phyloP scores from a whole-genome alignment of 75 land plant species.

The Adiantum capillusveneris region DNA sequence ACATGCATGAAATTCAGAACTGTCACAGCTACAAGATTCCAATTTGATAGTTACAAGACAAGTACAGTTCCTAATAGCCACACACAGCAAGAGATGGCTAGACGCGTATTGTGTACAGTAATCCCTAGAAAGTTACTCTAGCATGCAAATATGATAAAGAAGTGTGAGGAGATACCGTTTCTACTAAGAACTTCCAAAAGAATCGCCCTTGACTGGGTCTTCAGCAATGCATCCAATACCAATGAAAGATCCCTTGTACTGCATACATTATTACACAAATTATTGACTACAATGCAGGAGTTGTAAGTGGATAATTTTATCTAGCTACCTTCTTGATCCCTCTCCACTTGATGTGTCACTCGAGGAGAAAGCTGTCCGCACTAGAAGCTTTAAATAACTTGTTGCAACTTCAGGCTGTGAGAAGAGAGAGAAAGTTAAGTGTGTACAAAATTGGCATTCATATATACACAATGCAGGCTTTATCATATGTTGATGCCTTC shows the following conservation, averaged over 20 bases:
- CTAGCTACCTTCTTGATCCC: slow-evolving; percentile 54
- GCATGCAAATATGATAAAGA: not conserved
- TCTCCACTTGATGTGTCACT: slow-evolving; percentile 51
- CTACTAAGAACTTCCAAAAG: slow-evolving; percentile 69
- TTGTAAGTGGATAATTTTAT: not conserved
- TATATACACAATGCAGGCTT: too few species aligned
- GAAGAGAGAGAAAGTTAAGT: not conserved
- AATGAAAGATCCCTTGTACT: slow-evolving; percentile 82
- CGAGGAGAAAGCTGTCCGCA: slow-evolving; percentile 60
- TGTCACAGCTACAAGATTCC: too few species aligned
- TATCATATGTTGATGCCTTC: too few species aligned
- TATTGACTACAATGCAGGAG: too few species aligned
- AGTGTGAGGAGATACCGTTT: slow-evolving; percentile 45
- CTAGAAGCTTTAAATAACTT: slow-evolving; percentile 84
- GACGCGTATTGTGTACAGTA: not conserved
- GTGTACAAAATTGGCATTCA: too few species aligned
- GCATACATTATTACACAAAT: slow-evolving; percentile 2
- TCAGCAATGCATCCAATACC: slow-evolving; percentile 81
- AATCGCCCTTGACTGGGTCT: slow-evolving; percentile 65
- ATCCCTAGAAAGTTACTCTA: not conserved
- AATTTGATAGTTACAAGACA: too few species aligned
- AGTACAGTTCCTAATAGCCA: too few species aligned
- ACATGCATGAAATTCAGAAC: too few species aligned
- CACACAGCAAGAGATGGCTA: too few species aligned
- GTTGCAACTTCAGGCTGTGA: slow-evolving; percentile 37